Conservation (phyloP, 768 basidiomycete genomes). For the Chalciporus chontae region DNA sequence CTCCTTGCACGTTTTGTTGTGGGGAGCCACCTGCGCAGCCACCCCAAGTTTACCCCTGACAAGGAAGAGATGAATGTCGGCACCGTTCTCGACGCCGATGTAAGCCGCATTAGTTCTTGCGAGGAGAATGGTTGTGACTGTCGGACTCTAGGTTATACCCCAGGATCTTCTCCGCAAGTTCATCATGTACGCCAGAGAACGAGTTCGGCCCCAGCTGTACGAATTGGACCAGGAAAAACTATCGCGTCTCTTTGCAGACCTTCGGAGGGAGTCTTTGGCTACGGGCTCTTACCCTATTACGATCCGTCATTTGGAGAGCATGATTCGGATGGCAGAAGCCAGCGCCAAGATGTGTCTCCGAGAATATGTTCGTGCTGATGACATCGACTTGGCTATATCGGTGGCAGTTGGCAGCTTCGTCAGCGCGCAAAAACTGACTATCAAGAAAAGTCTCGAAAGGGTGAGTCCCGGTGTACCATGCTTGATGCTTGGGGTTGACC, state of each 20-base stretch:
- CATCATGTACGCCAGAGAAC: constrained; percentile 98
- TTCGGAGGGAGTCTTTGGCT: constrained; percentile 92
- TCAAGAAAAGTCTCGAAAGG: constrained; percentile 96
- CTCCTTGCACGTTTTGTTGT: constrained; percentile 97
- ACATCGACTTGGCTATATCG: constrained; percentile 96
- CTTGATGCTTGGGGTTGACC: constrained; percentile 9
- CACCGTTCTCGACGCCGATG: constrained; percentile 86
- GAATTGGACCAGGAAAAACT: constrained; percentile 97
- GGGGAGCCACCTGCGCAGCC: constrained; percentile 90
- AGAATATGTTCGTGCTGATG: constrained; percentile 93
- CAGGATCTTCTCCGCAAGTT: constrained; percentile 96
- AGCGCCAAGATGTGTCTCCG: constrained; percentile 97
- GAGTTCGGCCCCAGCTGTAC: constrained; percentile 87
- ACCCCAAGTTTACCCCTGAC: constrained; percentile 86
- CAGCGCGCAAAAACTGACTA: constrained; percentile 94
- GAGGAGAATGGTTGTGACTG: constrained; percentile 10
- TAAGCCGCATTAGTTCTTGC: constrained; percentile 38
- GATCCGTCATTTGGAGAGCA: constrained; percentile 95
- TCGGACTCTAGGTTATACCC: constrained; percentile 72
- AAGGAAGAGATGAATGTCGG: constrained; percentile 93
- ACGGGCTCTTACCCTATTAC: constrained; percentile 99
- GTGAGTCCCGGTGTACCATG: constrained; percentile 38
- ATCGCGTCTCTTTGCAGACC: constrained; percentile 87
- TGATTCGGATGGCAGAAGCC: constrained; percentile 99
- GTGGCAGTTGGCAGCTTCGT: constrained; percentile 95